Evolutionary conservation across 202 grass and related monocot genomes (phyloP).

Genomic region (Carex sylvatica): DNA sequence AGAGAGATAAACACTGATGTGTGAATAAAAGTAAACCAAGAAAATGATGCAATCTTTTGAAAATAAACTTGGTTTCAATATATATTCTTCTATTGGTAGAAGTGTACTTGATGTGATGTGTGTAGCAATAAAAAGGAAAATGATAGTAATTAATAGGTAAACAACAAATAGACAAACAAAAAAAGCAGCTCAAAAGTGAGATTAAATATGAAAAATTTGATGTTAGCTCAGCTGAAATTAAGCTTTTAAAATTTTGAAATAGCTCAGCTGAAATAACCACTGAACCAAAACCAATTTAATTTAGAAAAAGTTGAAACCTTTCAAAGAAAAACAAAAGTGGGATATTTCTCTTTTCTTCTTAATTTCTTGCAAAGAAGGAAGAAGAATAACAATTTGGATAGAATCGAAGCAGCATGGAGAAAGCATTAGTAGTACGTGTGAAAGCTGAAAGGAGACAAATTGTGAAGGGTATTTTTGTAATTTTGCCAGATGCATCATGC

Average conservation of each 20-base stretch:
- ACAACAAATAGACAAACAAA: not conserved
- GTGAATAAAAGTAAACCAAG: slow-evolving; percentile 22
- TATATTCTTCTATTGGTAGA: not conserved
- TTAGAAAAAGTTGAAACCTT: not conserved
- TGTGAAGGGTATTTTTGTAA: not conserved
- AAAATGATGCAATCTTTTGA: slow-evolving; percentile 2
- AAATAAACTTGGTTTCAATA: slow-evolving; percentile 1
- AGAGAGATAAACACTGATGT: slow-evolving; percentile 24
- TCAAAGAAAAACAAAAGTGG: not conserved
- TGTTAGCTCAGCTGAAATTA: slow-evolving; percentile 5
- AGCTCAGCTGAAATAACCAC: slow-evolving; percentile 7
- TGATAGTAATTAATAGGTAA: not conserved
- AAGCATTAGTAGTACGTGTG: not conserved
- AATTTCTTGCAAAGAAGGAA: not conserved
- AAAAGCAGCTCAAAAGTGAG: not conserved
- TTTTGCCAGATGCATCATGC: not conserved
- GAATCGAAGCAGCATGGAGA: not conserved
- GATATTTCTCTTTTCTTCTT: not conserved
- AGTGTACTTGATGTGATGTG: slow-evolving; percentile 25
- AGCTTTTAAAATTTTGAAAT: not conserved
- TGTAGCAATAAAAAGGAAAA: not conserved
- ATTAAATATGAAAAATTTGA: not conserved
- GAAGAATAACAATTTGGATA: not conserved
- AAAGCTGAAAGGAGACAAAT: not conserved
- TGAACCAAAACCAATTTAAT: not conserved